Conservation (phyloP, 2,329 filamentous ascomycete species). For the Pleomassaria siparia region DNA sequence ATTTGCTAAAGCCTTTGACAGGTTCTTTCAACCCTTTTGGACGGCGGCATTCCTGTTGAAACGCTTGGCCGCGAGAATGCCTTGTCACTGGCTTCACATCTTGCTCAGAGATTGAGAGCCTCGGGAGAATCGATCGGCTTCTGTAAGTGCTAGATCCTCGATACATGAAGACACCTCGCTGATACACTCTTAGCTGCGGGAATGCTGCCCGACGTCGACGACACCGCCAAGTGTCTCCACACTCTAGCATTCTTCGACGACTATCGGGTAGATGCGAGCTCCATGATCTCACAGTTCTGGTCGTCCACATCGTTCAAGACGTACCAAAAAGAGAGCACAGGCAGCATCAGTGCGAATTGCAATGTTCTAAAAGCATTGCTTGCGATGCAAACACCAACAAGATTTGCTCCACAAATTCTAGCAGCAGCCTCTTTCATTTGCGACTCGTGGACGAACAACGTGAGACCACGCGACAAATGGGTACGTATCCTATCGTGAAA, state of each 20-base stretch:
- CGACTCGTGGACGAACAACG: slow-evolving; percentile 8
- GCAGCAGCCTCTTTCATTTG: slow-evolving; percentile 10
- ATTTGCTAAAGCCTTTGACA: slow-evolving; percentile 4
- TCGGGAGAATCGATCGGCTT: slow-evolving; percentile 11
- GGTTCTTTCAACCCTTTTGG: slow-evolving; percentile 8
- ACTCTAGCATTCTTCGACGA: not conserved
- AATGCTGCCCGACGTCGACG: slow-evolving; percentile 12
- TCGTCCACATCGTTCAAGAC: not conserved
- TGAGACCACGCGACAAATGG: slow-evolving; percentile 16
- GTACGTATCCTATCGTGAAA: slow-evolving; percentile 6
- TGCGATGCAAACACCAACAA: not conserved
- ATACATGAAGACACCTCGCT: not conserved
- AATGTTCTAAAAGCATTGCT: slow-evolving; percentile 37
- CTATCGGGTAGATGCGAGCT: not conserved
- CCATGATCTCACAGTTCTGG: not conserved
- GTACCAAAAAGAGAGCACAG: slow-evolving; percentile 33
- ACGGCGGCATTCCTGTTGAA: slow-evolving; percentile 2
- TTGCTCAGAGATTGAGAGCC: too few species aligned
- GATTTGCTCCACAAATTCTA: slow-evolving; percentile 10
- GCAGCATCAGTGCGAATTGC: slow-evolving; percentile 40
- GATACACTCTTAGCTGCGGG: slow-evolving; percentile 1
- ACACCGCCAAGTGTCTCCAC: slow-evolving; percentile 13
- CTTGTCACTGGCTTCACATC: not conserved
- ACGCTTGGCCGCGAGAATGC: not conserved
- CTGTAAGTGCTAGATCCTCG: slow-evolving; percentile 1